These are phyloP conservation scores for Millerago galiae DNA, from an alignment of 805 yeast species.

Conservation along the genomic window DNA sequence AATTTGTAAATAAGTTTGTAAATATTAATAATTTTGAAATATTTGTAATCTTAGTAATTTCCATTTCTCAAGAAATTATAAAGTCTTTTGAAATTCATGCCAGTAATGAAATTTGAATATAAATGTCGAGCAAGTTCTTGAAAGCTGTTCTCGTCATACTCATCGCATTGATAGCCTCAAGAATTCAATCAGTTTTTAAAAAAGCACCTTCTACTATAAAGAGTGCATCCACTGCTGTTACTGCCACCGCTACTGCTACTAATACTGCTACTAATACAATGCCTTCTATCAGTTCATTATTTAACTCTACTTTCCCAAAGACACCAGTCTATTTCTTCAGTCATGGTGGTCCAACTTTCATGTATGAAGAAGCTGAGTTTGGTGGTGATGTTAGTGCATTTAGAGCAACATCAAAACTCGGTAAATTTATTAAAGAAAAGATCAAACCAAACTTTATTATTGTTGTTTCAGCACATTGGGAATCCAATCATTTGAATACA, in stretches of 20 bases:
- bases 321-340: conserved; percentile 62
- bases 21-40: neutral
- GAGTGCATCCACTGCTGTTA: neutral
- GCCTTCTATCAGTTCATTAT: conserved; percentile 5
- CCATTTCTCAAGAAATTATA: neutral
- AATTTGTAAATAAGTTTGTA: neutral
- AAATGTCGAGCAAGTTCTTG: conserved; percentile 1
- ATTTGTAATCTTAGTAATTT: conserved; percentile 10
- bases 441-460: conserved; percentile 62
- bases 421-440: conserved; percentile 39
- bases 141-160: conserved; percentile 6
- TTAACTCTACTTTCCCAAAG: conserved; percentile 16
- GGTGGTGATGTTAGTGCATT: conserved; percentile 59
- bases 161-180: conserved; percentile 16
- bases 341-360: conserved; percentile 83
- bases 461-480: conserved; percentile 78
- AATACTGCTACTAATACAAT: neutral
- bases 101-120: neutral
- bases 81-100: too few relatives aligned
- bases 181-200: conserved; percentile 2
- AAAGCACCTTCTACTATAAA: conserved; percentile 1
- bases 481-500: conserved; percentile 33
- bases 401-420: conserved; percentile 41
- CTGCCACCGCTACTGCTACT: neutral
- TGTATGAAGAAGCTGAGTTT: conserved; percentile 43